Percentiles rank a stretch among this genome's conserved stretches.
phyloP scores from a whole-genome alignment of 2,329 filamentous ascomycete species.

The Fusarium acutatum region DNA sequence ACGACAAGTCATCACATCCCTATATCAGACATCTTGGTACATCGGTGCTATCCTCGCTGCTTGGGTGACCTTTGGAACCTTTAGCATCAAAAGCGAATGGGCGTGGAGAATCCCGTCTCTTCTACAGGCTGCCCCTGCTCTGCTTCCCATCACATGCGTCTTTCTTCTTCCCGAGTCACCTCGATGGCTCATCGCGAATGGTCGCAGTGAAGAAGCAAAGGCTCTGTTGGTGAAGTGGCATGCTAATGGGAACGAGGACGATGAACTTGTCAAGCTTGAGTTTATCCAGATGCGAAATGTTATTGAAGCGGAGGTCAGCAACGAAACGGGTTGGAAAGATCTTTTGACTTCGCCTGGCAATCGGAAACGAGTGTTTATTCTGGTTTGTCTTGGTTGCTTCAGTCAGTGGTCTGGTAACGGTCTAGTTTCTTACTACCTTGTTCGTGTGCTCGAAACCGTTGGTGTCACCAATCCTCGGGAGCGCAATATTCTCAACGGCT shows the following conservation, averaged over 20 bases:
- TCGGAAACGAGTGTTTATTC: constrained; percentile 1
- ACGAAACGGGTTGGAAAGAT: constrained; percentile 11
- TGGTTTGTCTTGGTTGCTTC: constrained; percentile 25
- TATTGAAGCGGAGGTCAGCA: constrained; percentile 21
- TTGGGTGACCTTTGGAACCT: constrained; percentile 53
- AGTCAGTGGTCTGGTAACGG: constrained; percentile 30
- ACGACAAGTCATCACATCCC: constrained; percentile 59
- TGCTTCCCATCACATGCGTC: constrained; percentile 37
- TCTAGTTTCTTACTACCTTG: constrained; percentile 23
- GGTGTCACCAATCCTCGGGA: constrained; percentile 5
- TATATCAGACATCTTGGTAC: constrained; percentile 61
- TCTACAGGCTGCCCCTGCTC: constrained; percentile 28
- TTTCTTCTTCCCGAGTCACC: constrained; percentile 69
- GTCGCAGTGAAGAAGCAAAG: constrained; percentile 49
- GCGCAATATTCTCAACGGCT: constrained; percentile 30
- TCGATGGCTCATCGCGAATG: constrained; percentile 61
- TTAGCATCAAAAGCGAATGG: constrained; percentile 41
- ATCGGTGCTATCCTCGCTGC: constrained; percentile 54
- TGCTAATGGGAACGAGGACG: not conserved
- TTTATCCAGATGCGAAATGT: constrained; percentile 25
- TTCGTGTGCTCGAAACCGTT: not conserved
- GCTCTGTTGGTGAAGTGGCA: constrained; percentile 21
- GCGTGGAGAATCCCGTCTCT: constrained; percentile 46
- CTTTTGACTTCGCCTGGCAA: constrained; percentile 18
- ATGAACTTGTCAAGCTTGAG: constrained; percentile 20